Conservation (phyloP, 768 basidiomycete genomes). For the Lyophyllum shimeji region DNA sequence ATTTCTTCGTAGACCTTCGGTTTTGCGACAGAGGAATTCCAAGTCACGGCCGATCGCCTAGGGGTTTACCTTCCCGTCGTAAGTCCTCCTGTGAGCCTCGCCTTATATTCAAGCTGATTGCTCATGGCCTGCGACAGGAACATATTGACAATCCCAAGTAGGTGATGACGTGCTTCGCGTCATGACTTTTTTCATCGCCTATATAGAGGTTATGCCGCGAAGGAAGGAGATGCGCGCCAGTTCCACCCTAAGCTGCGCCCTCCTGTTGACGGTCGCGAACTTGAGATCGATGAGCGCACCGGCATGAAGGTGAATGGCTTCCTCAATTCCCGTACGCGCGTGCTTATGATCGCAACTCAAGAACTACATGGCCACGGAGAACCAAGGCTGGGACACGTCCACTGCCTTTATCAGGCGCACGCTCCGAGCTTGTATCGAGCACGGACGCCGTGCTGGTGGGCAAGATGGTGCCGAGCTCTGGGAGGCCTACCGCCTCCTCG, state of each 20-base stretch:
- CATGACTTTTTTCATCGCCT: neutral
- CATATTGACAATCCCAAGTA: slow-evolving; percentile 82
- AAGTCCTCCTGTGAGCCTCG: slow-evolving; percentile 19
- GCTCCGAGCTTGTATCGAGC: slow-evolving; percentile 64
- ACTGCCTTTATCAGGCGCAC: slow-evolving; percentile 64
- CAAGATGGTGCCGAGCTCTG: slow-evolving; percentile 55
- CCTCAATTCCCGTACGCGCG: neutral
- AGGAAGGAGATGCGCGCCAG: slow-evolving; percentile 68
- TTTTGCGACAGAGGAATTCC: slow-evolving; percentile 64
- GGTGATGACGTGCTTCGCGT: slow-evolving; percentile 3
- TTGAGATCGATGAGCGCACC: slow-evolving; percentile 72
- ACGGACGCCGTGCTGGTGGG: slow-evolving; percentile 57
- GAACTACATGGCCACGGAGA: slow-evolving; percentile 80
- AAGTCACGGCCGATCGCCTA: slow-evolving; percentile 70
- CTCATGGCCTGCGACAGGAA: slow-evolving; percentile 36
- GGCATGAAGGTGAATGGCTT: slow-evolving; percentile 67
- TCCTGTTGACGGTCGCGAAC: slow-evolving; percentile 69
- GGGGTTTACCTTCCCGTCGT: slow-evolving; percentile 76
- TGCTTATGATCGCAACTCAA: slow-evolving; percentile 20
- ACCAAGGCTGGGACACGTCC: slow-evolving; percentile 72
- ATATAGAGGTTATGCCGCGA: slow-evolving; percentile 62
- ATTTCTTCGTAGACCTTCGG: slow-evolving; percentile 49
- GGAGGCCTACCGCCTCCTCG: slow-evolving; percentile 72
- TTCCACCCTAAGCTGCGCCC: slow-evolving; percentile 74
- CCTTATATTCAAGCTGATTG: neutral